phyloP scores from a whole-genome alignment of 345 rosid genomes.

The Nasturtium officinale region DNA sequence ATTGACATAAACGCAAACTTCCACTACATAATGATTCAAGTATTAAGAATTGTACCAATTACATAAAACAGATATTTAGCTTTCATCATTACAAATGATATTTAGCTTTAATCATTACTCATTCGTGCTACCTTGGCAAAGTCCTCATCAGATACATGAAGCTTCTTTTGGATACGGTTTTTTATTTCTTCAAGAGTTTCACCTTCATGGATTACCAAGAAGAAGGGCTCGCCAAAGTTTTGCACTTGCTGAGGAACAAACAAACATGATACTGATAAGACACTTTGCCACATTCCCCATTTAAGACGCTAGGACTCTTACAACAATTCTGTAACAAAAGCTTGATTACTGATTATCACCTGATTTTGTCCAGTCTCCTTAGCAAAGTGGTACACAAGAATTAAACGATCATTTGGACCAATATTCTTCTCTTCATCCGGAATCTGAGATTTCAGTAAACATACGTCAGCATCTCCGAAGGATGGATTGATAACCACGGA shows the following conservation, averaged over 20 bases:
- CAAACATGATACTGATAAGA: conserved; percentile 21
- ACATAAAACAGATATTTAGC: background rate
- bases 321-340: background rate
- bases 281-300: background rate
- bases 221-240: conserved; percentile 97
- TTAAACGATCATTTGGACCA: conserved; percentile 85
- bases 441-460: conserved; percentile 49
- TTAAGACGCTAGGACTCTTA: background rate
- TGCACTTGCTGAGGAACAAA: conserved; percentile 67
- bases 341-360: conserved; percentile 45
- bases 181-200: conserved; percentile 85
- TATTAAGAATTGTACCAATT: background rate
- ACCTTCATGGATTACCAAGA: conserved; percentile 90
- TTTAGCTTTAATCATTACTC: background rate
- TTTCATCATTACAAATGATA: background rate
- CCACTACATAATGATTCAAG: conserved; percentile 60
- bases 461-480: conserved; percentile 6
- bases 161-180: conserved; percentile 81
- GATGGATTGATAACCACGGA: conserved; percentile 4
- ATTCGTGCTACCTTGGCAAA: conserved; percentile 73
- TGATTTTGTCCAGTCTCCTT: conserved; percentile 83
- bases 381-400: conserved; percentile 90
- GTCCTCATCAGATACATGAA: conserved; percentile 92
- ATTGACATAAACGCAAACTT: conserved; percentile 85
- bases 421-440: conserved; percentile 97